These are phyloP conservation scores for Ambrosiella xylebori DNA, from an alignment of 2,329 filamentous ascomycete genomes.

Conservation along the genomic window DNA sequence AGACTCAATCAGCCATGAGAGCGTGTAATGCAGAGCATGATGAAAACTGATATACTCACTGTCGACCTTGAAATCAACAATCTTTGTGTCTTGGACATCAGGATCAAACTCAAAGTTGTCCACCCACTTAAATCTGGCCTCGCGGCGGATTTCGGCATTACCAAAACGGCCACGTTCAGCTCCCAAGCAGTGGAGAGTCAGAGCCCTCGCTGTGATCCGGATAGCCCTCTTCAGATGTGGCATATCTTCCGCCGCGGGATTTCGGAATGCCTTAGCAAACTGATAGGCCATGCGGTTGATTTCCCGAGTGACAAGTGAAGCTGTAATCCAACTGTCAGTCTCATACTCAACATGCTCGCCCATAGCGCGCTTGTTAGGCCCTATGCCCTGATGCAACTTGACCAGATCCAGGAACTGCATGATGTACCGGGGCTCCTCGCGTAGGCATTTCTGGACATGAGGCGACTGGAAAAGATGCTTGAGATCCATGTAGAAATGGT, in stretches of 20 bases:
- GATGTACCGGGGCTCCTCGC: conserved; percentile 71
- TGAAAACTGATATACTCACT: conserved; percentile 91
- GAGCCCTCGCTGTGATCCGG: conserved; percentile 57
- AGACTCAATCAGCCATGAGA: conserved; percentile 90
- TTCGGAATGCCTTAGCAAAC: conserved; percentile 71
- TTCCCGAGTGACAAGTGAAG: conserved; percentile 82
- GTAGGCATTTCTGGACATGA: conserved; percentile 71
- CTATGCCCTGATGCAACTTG: conserved; percentile 92
- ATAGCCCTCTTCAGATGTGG: conserved; percentile 53
- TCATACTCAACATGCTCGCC: conserved; percentile 97
- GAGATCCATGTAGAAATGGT: conserved; percentile 92
- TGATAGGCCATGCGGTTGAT: conserved; percentile 85
- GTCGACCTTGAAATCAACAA: conserved; percentile 79
- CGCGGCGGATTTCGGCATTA: conserved; percentile 73
- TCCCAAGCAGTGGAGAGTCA: conserved; percentile 79
- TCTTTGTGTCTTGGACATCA: conserved; percentile 36
- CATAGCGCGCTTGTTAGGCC: conserved; percentile 75
- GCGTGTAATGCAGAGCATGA: conserved; percentile 84
- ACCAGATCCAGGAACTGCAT: conserved; percentile 90
- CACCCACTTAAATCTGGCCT: conserved; percentile 65
- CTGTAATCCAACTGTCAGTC: conserved; percentile 94
- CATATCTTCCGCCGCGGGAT: conserved; percentile 45
- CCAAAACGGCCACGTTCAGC: conserved; percentile 75
- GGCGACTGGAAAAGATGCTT: conserved; percentile 79
- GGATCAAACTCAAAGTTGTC: conserved; percentile 66